Base-by-base conservation (phyloP, 225 moss, liverwort and hornwort species). In the Lunularia cruciata region DNA sequence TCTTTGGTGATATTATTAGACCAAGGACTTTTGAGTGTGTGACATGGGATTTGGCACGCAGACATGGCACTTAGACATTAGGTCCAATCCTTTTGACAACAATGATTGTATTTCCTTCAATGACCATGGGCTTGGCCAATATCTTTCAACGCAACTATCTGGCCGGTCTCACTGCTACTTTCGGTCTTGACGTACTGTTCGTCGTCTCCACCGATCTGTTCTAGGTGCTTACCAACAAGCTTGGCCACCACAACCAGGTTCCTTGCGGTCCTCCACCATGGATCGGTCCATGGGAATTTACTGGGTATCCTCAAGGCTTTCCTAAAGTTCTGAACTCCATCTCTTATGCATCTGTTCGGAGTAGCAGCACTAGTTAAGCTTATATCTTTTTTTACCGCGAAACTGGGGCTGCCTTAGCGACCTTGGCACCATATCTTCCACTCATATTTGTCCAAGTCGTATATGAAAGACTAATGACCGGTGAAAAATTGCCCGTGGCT, bases 221-320 rank as follows among this genome's bases (percentile, higher is more conserved):
- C 72, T 87, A 92, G 30, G 88, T 92, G 26, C 36, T 92, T 28
- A 81, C 90, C 1, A 87, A 92, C 39, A 95, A 87, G 71, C 69
- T 88, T 1, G 95, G 95, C 9, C 92, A 92, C 72, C 95, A 95
- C 36, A 86, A 90, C 53, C 65, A 76, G 8, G 57, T 92, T 35
- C 16, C 83, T 1, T 90, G 92, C 0, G 95, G 88, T 0, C 57
- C 86, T 2, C 35, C 80, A 0, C 90, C 95, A 6, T 95, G 90
- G 92, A 85, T 87, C 30, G 95, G 90, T 3, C 95, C 95, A 4
- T 95, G 92, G 95, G 95, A 95, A 77, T 86, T 81, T 70, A 95
- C 88, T 0, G 95, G 95, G 1, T 92, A 90, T 30, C 95, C 95
- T 0, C 75, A 86, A 61, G 95, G 92, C 3, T 90, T 85, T 64